Conservation (phyloP, 148 eudicot species). For the Spergularia bocconei region DNA sequence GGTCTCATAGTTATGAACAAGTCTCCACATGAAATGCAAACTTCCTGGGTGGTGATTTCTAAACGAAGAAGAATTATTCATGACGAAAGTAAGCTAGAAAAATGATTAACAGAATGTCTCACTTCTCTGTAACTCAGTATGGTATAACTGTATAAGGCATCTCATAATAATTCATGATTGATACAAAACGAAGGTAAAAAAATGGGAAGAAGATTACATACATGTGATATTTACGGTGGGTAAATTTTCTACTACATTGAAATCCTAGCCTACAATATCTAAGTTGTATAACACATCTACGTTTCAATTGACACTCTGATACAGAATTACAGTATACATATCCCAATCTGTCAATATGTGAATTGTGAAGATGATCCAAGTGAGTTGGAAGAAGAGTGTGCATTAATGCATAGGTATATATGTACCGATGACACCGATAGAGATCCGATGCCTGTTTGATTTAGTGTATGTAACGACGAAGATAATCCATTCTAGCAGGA, state of each 20-base stretch:
- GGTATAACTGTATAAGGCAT: neutral
- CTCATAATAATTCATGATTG: neutral
- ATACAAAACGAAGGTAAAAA: neutral
- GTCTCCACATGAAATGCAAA: too few species aligned
- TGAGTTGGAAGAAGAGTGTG: conserved; percentile 10
- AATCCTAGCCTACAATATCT: conserved; percentile 22
- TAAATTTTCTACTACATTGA: neutral
- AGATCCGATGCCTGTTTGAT: neutral
- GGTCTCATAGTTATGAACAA: too few species aligned
- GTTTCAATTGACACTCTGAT: conserved; percentile 16
- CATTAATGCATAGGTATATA: conserved; percentile 9
- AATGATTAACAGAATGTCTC: too few species aligned
- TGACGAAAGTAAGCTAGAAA: too few species aligned
- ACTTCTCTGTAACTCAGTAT: neutral
- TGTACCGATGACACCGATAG: conserved; percentile 11
- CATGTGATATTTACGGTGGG: conserved; percentile 19
- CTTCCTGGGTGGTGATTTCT: too few species aligned
- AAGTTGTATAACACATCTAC: conserved; percentile 20
- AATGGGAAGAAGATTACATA: conserved; percentile 4
- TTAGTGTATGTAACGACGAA: conserved; percentile 60
- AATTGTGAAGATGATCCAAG: neutral
- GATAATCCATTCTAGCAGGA: conserved; percentile 82
- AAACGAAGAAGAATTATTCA: too few species aligned
- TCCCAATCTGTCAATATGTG: neutral
- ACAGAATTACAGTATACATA: conserved; percentile 13